Base-by-base conservation (phyloP, 345 rosid species). In the Salix brachista region DNA sequence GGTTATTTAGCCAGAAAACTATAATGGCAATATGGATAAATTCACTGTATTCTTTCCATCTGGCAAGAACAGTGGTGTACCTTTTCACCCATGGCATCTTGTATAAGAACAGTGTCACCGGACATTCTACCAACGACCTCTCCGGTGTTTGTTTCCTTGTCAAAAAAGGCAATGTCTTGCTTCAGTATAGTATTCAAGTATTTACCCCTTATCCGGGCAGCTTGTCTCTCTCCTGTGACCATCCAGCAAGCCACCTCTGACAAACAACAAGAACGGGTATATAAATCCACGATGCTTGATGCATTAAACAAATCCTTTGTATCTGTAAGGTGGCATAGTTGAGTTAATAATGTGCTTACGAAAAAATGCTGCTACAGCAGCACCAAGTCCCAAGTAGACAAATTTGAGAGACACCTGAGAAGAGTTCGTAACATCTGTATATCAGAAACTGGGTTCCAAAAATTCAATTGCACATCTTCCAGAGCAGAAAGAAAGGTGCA, bases 71-170 rank as follows among this genome's bases (percentile, higher is more conserved):
- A 34, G 17, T n/a, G 8, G 61, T 23, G 50, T 81, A 94, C 98
- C 93, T 92, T 94, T 80, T 94, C 98, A 11, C 98, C 98, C 96
- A 94, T 94, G 44, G 98, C 98, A 23, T 94, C 96, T 83, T 92
- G 97, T 70, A 94, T 94, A 48, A 94, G 90, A 62, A 91, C 98
- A 2, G 97, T 94, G 83, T 94, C 98, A 32, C 98, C 97, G 5
- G 98, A 94, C 98, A 94, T 94, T 82, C 98, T 90, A n/a, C 94
- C 91, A 10, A 94, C 85, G 21, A 94, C 97, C 87, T 94, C 98
- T 19, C 98, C 97, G 0, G 97, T 91, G 79, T 87, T 94, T 39
- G 96, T 88, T 82, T 92, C 96, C 65, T 84, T 80, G 37, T 94
- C 98, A 67, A 94, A 94, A 83, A 92, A 94, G 19, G 88, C 87